Percentiles rank a stretch among this genome's conserved stretches.
Conservation (phyloP, 805 yeast genomes). For the Cyberlindnera mrakii region DNA sequence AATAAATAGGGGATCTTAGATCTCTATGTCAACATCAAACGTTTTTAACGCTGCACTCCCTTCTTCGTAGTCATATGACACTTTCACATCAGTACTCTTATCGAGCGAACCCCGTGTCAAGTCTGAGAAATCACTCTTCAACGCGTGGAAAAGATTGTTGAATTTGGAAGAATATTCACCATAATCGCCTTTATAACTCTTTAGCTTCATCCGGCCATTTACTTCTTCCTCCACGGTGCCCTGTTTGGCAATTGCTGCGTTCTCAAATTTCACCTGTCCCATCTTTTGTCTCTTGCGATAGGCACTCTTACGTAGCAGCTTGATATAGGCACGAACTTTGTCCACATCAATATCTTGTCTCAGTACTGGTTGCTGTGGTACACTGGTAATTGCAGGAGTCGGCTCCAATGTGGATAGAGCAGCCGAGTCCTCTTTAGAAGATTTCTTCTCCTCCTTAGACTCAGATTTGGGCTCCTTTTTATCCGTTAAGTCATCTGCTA, state of each 20-base stretch:
- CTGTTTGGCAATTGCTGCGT: constrained; percentile 11
- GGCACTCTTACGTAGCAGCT: constrained; percentile 6
- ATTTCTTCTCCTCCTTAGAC: constrained; percentile 1
- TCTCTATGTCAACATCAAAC: too few species aligned
- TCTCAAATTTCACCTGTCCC: constrained; percentile 17
- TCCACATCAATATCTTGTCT: constrained; percentile 23
- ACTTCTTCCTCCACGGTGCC: constrained; percentile 12
- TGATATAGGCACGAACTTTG: constrained; percentile 13
- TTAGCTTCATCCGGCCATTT: constrained; percentile 16
- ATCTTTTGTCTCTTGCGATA: constrained; percentile 9
- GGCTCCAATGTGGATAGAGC: background rate
- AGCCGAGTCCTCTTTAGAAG: background rate
- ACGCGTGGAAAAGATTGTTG: constrained; percentile 8
- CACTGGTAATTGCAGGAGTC: background rate
- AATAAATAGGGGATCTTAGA: too few species aligned
- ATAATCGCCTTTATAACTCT: constrained; percentile 24
- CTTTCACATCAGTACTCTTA: background rate
- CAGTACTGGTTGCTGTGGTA: constrained; percentile 8
- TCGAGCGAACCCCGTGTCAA: background rate
- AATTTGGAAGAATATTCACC: constrained; percentile 19
- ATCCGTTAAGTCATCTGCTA: constrained; percentile 21
- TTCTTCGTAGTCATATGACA: constrained; percentile 2
- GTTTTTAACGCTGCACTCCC: background rate
- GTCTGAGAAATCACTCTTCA: constrained; percentile 8
- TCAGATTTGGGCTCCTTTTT: constrained; percentile 1